Evolutionary conservation across 495 filamentous ascomycete species (phyloP), one percentile per base, ranked within the genome.

Genomic region (Penicillium macrosclerotiorum): DNA sequence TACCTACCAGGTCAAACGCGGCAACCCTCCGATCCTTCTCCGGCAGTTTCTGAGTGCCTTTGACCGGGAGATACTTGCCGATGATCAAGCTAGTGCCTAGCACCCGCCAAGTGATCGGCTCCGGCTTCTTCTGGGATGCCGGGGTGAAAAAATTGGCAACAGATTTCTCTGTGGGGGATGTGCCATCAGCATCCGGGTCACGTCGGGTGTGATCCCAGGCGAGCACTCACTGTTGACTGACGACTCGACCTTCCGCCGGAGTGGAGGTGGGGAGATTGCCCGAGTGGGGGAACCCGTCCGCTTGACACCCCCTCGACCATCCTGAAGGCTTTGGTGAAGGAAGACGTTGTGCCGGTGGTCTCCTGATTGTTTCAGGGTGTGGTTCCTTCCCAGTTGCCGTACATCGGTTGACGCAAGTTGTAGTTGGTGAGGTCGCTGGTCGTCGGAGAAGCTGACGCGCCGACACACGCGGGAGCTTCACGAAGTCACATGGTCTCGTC

Each of bases 121-220:
- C 84, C 4, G 88, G 89, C 35, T 85, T 80, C 67, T 95, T 97
- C 59, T 95, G 77, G 4, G 90, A 96, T 0, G 75, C 60, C 1
- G 93, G 90, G 0, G 83, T 95, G 71, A 99, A 96, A 68, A 99
- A 99, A 26, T 76, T 88, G 9, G 84, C 76, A 8, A 94, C 82
- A 1, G 83, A 73, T 63, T 73, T 89, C 74, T 89, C 71, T 75
- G 12, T 14, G 35, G 7, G 18, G 22, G 3, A 14, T 1, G 0
- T n/a, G 17, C 49, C 9, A 47, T 23, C 4, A 23, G 4, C 3
- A 25, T 9, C 16, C 14, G 31, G 12, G 20, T 24, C 14, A 1
- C 2, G n/a, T 47, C 19, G 37, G 25, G 13, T 17, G 8, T 8
- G 17, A 13, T 20, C 14, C 3, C 6, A 14, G 37, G 12, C 27